These are phyloP conservation scores for Isabelozyma pseudorhagii DNA, from an alignment of 805 yeast species.

Conservation along the genomic window DNA sequence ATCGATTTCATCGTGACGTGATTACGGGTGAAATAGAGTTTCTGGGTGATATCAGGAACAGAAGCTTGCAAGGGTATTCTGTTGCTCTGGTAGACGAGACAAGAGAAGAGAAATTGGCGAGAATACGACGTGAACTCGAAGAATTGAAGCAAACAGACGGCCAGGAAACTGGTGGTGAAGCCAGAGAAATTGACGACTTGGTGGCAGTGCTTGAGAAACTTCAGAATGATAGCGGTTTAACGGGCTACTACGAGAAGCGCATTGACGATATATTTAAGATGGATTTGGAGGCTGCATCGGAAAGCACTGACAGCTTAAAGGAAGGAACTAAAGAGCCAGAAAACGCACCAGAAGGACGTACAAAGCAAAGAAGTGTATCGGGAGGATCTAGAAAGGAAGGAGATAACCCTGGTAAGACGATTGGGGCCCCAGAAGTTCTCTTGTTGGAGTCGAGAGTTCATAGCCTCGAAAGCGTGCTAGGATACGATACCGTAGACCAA, in stretches of 20 bases:
- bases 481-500: constrained; percentile 8
- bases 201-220: constrained; percentile 3
- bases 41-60: constrained; percentile 27
- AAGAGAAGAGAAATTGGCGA: constrained; percentile 30
- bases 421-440: constrained; percentile 9
- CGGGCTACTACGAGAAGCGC: constrained; percentile 1
- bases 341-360: not conserved
- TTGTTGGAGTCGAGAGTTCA: constrained; percentile 23
- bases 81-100: constrained; percentile 29
- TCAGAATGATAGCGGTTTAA: constrained; percentile 4
- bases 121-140: constrained; percentile 38
- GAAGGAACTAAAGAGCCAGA: not conserved
- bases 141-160: constrained; percentile 12
- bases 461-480: constrained; percentile 19
- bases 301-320: too few relatives aligned
- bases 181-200: constrained; percentile 3
- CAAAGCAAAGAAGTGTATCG: not conserved
- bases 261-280: not conserved
- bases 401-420: not conserved
- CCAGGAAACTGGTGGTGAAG: not conserved
- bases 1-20: constrained; percentile 20
- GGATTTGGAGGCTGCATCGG: not conserved
- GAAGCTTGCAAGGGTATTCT: constrained; percentile 18
- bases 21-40: constrained; percentile 29
- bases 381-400: not conserved